phyloP scores from a whole-genome alignment of 2,329 filamentous ascomycete genomes.

The Cadophora luteo-olivacea region DNA sequence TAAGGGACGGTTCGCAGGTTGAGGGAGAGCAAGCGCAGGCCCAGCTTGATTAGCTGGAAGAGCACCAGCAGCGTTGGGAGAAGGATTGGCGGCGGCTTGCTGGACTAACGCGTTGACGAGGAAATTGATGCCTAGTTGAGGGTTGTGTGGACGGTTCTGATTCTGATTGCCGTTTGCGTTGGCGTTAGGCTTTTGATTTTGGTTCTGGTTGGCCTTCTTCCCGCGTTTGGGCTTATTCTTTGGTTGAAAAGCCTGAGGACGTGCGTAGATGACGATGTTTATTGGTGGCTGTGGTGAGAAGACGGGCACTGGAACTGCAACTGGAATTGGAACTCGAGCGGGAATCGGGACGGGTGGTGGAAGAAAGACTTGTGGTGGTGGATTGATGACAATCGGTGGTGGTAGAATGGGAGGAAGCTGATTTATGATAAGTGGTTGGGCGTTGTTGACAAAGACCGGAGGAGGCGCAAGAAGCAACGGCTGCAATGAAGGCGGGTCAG shows the following conservation, averaged over 20 bases:
- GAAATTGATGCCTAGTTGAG: not conserved
- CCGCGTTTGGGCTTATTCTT: not conserved
- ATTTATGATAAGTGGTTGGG: not conserved
- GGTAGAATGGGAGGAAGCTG: not conserved
- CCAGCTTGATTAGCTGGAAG: not conserved
- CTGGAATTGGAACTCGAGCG: not conserved
- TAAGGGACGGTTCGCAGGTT: not conserved
- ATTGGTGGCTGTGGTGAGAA: not conserved
- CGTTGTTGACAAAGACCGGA: not conserved
- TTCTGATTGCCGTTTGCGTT: not conserved
- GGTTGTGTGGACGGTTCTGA: not conserved
- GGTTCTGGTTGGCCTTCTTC: not conserved
- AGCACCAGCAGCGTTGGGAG: not conserved
- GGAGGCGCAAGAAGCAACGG: not conserved
- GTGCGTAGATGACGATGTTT: too few relatives aligned
- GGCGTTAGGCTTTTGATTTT: not conserved
- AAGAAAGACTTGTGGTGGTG: not conserved
- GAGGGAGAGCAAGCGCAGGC: not conserved
- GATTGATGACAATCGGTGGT: not conserved
- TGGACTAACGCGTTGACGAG: not conserved
- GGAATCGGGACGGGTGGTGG: not conserved
- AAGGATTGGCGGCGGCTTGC: not conserved
- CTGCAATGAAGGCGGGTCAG: not conserved
- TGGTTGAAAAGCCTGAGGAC: too few relatives aligned
- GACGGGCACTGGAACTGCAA: not conserved